Conservation (phyloP, 768 basidiomycete genomes). For the Hortiboletus flavorubellus region DNA sequence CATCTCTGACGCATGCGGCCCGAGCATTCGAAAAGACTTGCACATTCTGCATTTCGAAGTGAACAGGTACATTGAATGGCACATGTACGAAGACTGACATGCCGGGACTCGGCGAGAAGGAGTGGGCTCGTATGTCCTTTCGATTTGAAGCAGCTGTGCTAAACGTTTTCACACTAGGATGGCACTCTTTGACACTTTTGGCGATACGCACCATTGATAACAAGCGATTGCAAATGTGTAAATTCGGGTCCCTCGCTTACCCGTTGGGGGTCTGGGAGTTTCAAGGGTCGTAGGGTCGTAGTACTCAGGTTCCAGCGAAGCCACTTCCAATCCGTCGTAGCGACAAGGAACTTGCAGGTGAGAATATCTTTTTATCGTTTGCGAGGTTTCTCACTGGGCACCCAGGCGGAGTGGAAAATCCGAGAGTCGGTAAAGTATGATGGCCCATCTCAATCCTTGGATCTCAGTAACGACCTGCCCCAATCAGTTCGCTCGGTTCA, state of each 20-base stretch:
- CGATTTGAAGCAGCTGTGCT: no score
- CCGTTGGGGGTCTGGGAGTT: not conserved
- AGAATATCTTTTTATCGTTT: not conserved
- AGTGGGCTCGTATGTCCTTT: no score
- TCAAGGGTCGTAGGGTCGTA: not conserved
- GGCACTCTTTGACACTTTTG: not conserved
- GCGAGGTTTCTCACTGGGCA: not conserved
- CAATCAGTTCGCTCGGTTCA: not conserved
- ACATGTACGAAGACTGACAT: not conserved
- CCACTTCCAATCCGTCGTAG: not conserved
- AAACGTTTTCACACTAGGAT: no score
- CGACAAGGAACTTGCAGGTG: not conserved
- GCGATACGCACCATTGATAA: not conserved
- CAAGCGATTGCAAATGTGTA: not conserved
- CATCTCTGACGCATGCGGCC: not conserved
- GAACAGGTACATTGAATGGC: not conserved
- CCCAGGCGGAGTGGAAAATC: slow-evolving; percentile 1
- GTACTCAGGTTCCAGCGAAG: not conserved
- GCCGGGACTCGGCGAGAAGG: not conserved
- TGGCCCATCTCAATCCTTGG: not conserved
- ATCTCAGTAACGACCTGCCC: not conserved
- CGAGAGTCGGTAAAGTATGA: not conserved
- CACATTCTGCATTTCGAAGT: not conserved
- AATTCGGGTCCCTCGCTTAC: not conserved
- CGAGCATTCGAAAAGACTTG: no score